Evolutionary conservation across 2,329 filamentous ascomycete species (phyloP).

Genomic region (Hortaea werneckii): DNA sequence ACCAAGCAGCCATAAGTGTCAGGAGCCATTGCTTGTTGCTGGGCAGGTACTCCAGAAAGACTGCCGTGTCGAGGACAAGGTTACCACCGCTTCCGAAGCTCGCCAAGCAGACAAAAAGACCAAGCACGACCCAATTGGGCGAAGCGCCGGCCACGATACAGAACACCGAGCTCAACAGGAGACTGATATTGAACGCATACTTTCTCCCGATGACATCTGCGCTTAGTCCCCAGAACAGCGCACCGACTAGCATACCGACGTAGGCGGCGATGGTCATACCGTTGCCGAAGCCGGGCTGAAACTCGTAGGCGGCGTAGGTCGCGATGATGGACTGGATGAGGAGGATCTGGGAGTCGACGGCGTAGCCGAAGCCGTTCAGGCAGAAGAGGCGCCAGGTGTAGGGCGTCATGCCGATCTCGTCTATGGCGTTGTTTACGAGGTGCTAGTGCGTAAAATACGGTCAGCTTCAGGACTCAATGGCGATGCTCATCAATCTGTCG

Average conservation of each 20-base stretch:
- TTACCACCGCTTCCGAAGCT: slow-evolving; percentile 57
- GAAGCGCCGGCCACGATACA: slow-evolving; percentile 55
- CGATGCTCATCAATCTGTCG: no score
- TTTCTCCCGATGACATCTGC: slow-evolving; percentile 59
- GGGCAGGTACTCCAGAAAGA: slow-evolving; percentile 49
- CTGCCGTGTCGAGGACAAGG: slow-evolving; percentile 52
- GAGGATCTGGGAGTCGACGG: slow-evolving; percentile 47
- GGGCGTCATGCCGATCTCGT: slow-evolving; percentile 43
- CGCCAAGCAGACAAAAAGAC: slow-evolving; percentile 52
- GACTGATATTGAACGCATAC: slow-evolving; percentile 55
- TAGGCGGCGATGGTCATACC: slow-evolving; percentile 55
- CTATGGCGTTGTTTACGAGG: slow-evolving; percentile 55
- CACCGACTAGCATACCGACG: slow-evolving; percentile 42
- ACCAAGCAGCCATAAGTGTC: slow-evolving; percentile 51
- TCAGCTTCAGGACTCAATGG: no score
- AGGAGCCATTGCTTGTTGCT: slow-evolving; percentile 54
- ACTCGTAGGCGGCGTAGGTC: slow-evolving; percentile 48
- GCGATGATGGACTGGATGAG: slow-evolving; percentile 56
- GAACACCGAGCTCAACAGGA: slow-evolving; percentile 53
- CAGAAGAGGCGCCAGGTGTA: slow-evolving; percentile 47
- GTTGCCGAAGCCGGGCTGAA: slow-evolving; percentile 41
- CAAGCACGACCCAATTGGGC: slow-evolving; percentile 56
- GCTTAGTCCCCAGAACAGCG: slow-evolving; percentile 58
- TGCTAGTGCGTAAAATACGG: slow-evolving; percentile 21
- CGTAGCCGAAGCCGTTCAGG: slow-evolving; percentile 53